Evolutionary conservation across 1,284 basidiomycete species (phyloP).

Genomic region (Ganoderma sp.): DNA sequence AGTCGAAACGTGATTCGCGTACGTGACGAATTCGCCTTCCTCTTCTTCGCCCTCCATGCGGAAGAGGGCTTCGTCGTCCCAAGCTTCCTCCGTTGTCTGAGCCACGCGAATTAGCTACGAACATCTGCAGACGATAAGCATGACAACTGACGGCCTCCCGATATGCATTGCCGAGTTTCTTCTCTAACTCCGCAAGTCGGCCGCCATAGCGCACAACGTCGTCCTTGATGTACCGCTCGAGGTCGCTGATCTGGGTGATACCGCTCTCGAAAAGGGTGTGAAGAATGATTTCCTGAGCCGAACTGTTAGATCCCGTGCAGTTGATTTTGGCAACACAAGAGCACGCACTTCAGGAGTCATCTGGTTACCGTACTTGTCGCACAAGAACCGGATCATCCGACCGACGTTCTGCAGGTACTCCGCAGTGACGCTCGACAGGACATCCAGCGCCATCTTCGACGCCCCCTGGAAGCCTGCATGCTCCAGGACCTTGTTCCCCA

Average conservation of each 20-base stretch:
- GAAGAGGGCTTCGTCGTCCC: conserved; percentile 84
- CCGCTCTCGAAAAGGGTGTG: conserved; percentile 91
- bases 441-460: conserved; percentile 75
- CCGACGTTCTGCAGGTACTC: conserved; percentile 90
- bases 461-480: conserved; percentile 89
- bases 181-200: conserved; percentile 80
- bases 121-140: neutral
- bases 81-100: conserved; percentile 63
- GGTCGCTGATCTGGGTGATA: conserved; percentile 71
- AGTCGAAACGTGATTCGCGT: conserved; percentile 33
- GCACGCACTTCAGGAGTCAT: conserved; percentile 81
- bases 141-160: conserved; percentile 68
- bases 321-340: neutral
- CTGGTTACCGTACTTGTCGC: conserved; percentile 78
- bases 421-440: conserved; percentile 79
- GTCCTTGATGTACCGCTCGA: conserved; percentile 89
- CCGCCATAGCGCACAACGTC: conserved; percentile 86
- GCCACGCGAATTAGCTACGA: conserved; percentile 14
- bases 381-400: conserved; percentile 80
- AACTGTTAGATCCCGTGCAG: no score
- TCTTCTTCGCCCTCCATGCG: conserved; percentile 70
- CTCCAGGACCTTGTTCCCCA: conserved; percentile 76
- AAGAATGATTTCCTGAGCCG: conserved; percentile 82
- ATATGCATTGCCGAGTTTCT: conserved; percentile 85
- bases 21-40: conserved; percentile 79